Base-by-base conservation (phyloP, 2,329 filamentous ascomycete species). In the Didymella sp. region DNA sequence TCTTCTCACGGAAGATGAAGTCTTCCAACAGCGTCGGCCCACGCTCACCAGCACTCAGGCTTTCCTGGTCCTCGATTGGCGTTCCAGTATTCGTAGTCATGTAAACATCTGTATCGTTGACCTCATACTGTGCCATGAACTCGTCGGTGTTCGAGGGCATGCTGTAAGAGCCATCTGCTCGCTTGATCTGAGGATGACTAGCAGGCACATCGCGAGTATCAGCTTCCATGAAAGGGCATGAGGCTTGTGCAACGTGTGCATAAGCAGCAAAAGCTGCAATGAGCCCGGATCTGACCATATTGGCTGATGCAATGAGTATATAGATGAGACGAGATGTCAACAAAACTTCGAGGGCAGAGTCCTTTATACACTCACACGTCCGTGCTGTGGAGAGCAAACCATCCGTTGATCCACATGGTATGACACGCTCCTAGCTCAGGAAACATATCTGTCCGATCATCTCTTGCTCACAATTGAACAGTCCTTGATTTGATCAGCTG, bases 21-120 rank as follows among this genome's bases (percentile, higher is more conserved):
- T 91, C 89, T 67, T 91, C 89, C 0, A 92, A 77, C 19, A 91
- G 77, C 0, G 87, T 88, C 1, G 89, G 83, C 1, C 89, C 89
- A 41, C 88, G 80, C 7, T 83, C 80, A 2, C 89, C 89, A n/a
- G 83, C 87, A 65, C 82, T 87, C 33, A 91, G 76, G 65, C 86
- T 89, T 60, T 83, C 79, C 67, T 89, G 87, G 27, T 91, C 89
- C 43, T 80, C 80, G 37, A 91, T 87, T 0, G 87, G 88, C 0
- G 85, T 87, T 11, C 89, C 89, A 22, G 85, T 85, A 68, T 91
- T 89, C 25, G 84, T 85, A 0, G 88, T 91, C 63, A 78, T 49
- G 52, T 72, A 77, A 11, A 56, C 59, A 37, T 76, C 66, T 21
- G 62, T 71, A 48, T 76, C 74, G 40, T 77, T 66, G 48, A 78